A percentile compares a stretch with the other conserved stretches of the same genome.
Conservation (phyloP, 73 alveolate species). For the Paramecium octaurelia region DNA sequence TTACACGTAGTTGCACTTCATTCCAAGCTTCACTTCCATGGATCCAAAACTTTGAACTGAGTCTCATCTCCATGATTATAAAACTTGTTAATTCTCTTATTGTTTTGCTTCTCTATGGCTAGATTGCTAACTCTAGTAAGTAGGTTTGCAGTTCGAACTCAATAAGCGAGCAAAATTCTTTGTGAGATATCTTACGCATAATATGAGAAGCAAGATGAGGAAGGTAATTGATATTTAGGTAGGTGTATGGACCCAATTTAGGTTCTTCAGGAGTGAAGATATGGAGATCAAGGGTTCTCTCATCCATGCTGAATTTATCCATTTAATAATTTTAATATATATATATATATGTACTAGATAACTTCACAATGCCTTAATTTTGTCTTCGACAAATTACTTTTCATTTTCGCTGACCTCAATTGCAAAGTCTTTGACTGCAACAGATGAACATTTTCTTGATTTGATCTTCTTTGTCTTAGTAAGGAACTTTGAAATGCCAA, state of each 20-base stretch:
- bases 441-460: slow-evolving; percentile 40
- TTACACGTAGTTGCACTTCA: slow-evolving; percentile 22
- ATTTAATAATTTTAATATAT: neutral
- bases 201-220: slow-evolving; percentile 35
- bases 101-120: neutral
- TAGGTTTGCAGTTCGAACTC: slow-evolving; percentile 30
- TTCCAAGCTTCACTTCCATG: slow-evolving; percentile 45
- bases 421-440: slow-evolving; percentile 32
- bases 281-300: neutral
- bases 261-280: slow-evolving; percentile 35
- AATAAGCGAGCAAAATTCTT: neutral
- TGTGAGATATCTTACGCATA: neutral
- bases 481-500: slow-evolving; percentile 41
- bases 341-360: neutral
- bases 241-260: neutral
- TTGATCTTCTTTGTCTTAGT: slow-evolving; percentile 33
- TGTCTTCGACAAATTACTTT: slow-evolving; percentile 8
- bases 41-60: slow-evolving; percentile 23
- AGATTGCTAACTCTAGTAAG: neutral
- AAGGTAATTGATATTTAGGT: slow-evolving; percentile 14
- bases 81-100: neutral
- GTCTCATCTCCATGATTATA: slow-evolving; percentile 32
- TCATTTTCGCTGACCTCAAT: slow-evolving; percentile 22
- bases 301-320: slow-evolving; percentile 44
- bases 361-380: slow-evolving; percentile 36